Percentiles rank a stretch among this genome's conserved stretches.
Conservation (phyloP, 768 basidiomycete species). For the Lentinus brumalis region DNA sequence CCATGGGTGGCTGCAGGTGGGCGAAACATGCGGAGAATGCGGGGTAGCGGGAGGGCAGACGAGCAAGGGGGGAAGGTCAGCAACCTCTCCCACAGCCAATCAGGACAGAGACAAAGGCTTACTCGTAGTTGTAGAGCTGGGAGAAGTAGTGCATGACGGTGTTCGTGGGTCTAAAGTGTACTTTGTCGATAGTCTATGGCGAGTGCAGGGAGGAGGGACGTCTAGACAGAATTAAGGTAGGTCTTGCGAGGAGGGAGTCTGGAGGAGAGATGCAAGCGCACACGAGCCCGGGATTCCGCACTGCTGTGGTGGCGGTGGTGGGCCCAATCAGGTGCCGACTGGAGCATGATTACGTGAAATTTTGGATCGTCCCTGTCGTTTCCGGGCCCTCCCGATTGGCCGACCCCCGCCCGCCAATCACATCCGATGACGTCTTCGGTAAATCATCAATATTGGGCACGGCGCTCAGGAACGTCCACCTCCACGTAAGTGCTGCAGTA, state of each 20-base stretch:
- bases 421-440: background rate
- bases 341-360: conserved; percentile 18
- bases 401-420: background rate
- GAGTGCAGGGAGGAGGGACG: background rate
- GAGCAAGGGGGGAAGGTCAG: conserved; percentile 6
- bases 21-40: background rate
- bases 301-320: conserved; percentile 14
- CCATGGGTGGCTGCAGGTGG: conserved; percentile 73
- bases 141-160: conserved; percentile 81
- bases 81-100: conserved; percentile 12
- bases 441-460: too few species aligned
- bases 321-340: conserved; percentile 15
- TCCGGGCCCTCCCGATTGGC: conserved; percentile 17
- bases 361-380: background rate
- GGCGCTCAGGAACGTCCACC: too few species aligned
- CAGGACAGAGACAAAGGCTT: conserved; percentile 34
- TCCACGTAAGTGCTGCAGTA: too few species aligned
- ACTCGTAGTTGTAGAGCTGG: conserved; percentile 85
- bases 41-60: background rate
- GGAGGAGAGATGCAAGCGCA: conserved; percentile 18
- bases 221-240: conserved; percentile 22
- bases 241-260: conserved; percentile 17
- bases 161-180: background rate
- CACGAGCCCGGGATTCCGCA: conserved; percentile 23
- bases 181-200: conserved; percentile 2